Conservation (phyloP, 2,329 filamentous ascomycete species). For the Apiospora rasikravindrae region DNA sequence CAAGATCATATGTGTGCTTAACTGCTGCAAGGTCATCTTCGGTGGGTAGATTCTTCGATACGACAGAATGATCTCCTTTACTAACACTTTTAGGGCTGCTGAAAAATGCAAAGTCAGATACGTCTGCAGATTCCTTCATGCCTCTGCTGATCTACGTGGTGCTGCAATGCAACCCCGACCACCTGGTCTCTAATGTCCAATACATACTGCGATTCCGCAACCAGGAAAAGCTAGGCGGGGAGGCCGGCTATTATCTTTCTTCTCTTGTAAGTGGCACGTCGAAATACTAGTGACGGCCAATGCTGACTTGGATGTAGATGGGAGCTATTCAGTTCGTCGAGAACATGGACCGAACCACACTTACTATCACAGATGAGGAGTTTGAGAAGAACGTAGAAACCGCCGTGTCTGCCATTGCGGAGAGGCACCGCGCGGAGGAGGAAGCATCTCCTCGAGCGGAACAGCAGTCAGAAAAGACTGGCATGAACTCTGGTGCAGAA, state of each 20-base stretch:
- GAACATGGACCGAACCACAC: constrained; percentile 88
- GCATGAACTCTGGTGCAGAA: constrained; percentile 51
- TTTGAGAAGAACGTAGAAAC: constrained; percentile 97
- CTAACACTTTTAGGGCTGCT: constrained; percentile 67
- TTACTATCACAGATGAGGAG: constrained; percentile 93
- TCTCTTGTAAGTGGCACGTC: constrained; percentile 68
- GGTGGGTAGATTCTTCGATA: constrained; percentile 60
- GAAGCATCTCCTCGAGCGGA: constrained; percentile 44
- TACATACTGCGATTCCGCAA: constrained; percentile 97
- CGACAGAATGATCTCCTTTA: not conserved
- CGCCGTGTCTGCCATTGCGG: constrained; percentile 92
- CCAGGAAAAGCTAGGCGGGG: constrained; percentile 95
- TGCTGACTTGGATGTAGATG: constrained; percentile 56
- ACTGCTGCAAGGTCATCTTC: constrained; percentile 99
- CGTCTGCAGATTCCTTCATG: constrained; percentile 95
- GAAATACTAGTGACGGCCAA: not conserved
- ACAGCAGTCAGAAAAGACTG: constrained; percentile 52
- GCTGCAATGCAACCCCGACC: constrained; percentile 90
- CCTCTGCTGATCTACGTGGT: constrained; percentile 95
- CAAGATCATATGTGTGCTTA: constrained; percentile 97
- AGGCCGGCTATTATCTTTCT: constrained; percentile 97
- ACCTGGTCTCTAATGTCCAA: constrained; percentile 96
- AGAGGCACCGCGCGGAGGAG: constrained; percentile 72
- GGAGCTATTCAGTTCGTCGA: constrained; percentile 97
- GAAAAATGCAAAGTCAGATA: constrained; percentile 90